Evolutionary conservation across 2,329 filamentous ascomycete genomes (phyloP).

Genomic region (Xylaria multiplex): DNA sequence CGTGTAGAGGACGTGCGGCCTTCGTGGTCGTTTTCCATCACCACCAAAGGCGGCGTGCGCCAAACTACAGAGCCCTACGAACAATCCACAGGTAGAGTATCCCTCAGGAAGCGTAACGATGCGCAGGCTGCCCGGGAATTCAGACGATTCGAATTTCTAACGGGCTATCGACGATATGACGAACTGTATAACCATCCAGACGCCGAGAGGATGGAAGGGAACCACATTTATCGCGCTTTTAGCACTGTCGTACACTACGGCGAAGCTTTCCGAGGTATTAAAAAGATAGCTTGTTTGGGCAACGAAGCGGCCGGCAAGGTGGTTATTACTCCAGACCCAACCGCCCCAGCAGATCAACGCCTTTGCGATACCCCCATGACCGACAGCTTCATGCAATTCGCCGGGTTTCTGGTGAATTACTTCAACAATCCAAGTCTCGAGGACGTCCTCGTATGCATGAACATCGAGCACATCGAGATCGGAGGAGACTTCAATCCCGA

Average conservation of each 20-base stretch:
- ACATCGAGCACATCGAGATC: slow-evolving; percentile 42
- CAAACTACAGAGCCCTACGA: slow-evolving; percentile 19
- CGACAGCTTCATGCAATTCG: slow-evolving; percentile 41
- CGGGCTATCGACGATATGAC: slow-evolving; percentile 43
- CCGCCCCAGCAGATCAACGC: slow-evolving; percentile 30
- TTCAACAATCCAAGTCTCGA: slow-evolving; percentile 37
- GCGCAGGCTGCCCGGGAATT: slow-evolving; percentile 43
- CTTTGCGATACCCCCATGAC: slow-evolving; percentile 37
- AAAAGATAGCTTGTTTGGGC: slow-evolving; percentile 37
- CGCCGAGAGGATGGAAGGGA: slow-evolving; percentile 48
- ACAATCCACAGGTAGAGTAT: slow-evolving; percentile 29
- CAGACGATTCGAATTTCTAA: slow-evolving; percentile 46
- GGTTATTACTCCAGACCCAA: slow-evolving; percentile 13
- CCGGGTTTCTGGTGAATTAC: slow-evolving; percentile 38
- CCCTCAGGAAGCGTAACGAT: slow-evolving; percentile 31
- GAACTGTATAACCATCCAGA: slow-evolving; percentile 41
- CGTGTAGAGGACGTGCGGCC: slow-evolving; percentile 8
- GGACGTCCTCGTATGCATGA: slow-evolving; percentile 42
- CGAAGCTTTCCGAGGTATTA: slow-evolving; percentile 44
- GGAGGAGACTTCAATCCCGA: slow-evolving; percentile 40
- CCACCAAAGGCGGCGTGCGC: slow-evolving; percentile 11
- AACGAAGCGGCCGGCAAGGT: slow-evolving; percentile 42
- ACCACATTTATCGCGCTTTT: slow-evolving; percentile 50
- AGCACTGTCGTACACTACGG: slow-evolving; percentile 46
- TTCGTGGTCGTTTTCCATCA: slow-evolving; percentile 36